These are phyloP conservation scores for Marasmius sp. DNA, from an alignment of 1,284 basidiomycete species.

Conservation along the genomic window DNA sequence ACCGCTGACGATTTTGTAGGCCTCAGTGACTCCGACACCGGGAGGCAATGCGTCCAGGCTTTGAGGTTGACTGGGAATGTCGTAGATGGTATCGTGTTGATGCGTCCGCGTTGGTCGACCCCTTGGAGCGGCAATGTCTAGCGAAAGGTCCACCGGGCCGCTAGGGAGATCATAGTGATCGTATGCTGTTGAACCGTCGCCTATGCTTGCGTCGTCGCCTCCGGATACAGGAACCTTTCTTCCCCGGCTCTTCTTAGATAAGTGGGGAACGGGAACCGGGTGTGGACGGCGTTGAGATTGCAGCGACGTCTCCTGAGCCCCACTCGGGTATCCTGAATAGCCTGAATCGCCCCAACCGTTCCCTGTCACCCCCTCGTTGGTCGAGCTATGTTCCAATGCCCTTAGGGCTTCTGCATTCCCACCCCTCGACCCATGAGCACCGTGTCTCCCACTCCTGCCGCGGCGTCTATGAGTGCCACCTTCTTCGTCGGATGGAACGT, in stretches of 20 bases:
- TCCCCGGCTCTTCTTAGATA: constrained; percentile 77
- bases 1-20: constrained; percentile 12
- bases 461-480: background rate
- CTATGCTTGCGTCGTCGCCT: constrained; percentile 18
- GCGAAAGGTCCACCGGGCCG: background rate
- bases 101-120: background rate
- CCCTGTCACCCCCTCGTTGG: background rate
- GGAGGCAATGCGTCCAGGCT: background rate
- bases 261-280: constrained; percentile 67
- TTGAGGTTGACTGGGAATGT: background rate
- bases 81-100: background rate
- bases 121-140: background rate
- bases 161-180: background rate
- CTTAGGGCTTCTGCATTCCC: background rate
- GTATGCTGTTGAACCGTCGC: background rate
- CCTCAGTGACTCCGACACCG: background rate
- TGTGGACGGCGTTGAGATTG: constrained; percentile 23
- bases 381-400: background rate
- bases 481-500: background rate
- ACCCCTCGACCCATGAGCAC: background rate
- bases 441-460: background rate
- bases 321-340: background rate
- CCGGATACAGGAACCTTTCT: constrained; percentile 49
- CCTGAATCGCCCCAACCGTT: background rate
- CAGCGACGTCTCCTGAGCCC: background rate